phyloP scores from a whole-genome alignment of 106 monocot species.

The Dioscorea zingiberensis region DNA sequence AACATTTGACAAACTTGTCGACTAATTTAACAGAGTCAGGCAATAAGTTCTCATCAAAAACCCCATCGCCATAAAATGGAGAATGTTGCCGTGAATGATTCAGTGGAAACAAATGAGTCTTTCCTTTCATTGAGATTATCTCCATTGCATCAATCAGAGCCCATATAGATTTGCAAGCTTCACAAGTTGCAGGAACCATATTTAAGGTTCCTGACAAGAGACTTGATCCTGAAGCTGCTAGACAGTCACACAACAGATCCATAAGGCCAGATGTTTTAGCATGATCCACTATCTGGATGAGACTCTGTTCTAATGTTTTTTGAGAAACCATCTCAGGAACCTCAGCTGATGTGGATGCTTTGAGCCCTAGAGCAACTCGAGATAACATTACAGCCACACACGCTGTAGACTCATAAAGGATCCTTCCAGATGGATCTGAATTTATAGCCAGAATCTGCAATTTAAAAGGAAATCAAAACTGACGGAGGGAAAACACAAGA shows the following conservation, averaged over 20 bases:
- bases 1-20: slow-evolving; percentile 38
- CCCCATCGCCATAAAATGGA: slow-evolving; percentile 5
- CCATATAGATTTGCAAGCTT: slow-evolving; percentile 92
- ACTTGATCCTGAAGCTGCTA: slow-evolving; percentile 59
- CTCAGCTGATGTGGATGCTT: slow-evolving; percentile 26
- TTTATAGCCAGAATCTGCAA: slow-evolving; percentile 50
- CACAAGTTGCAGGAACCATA: slow-evolving; percentile 94
- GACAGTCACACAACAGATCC: slow-evolving; percentile 48
- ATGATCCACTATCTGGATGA: slow-evolving; percentile 54
- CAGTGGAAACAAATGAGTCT: slow-evolving; percentile 45
- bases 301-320: slow-evolving; percentile 28
- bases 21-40: slow-evolving; percentile 33
- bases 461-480: neutral
- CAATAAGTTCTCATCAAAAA: slow-evolving; percentile 14
- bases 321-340: slow-evolving; percentile 19
- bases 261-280: slow-evolving; percentile 43
- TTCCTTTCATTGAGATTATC: slow-evolving; percentile 35
- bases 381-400: slow-evolving; percentile 74
- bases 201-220: slow-evolving; percentile 66
- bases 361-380: slow-evolving; percentile 53
- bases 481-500: neutral
- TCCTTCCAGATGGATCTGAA: slow-evolving; percentile 57
- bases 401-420: slow-evolving; percentile 81
- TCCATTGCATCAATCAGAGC: slow-evolving; percentile 72
- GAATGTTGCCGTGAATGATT: slow-evolving; percentile 23